These are phyloP conservation scores for Agarophyton chilense DNA, from an alignment of 23 red algal species.

Conservation along the genomic window DNA sequence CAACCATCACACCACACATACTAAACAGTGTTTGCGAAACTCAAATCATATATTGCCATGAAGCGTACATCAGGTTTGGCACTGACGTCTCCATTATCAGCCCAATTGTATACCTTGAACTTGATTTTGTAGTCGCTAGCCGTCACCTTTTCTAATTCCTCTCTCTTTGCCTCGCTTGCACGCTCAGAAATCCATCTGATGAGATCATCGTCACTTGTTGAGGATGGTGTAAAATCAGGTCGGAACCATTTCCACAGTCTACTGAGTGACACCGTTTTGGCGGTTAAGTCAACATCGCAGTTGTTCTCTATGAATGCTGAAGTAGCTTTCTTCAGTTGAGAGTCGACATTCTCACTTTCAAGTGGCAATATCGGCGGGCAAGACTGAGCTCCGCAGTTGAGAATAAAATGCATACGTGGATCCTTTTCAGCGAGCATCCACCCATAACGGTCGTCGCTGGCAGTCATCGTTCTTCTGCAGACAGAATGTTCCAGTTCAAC, in stretches of 20 bases:
- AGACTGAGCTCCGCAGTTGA: conserved; percentile 80
- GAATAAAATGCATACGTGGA: conserved; percentile 83
- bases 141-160: conserved; percentile 13
- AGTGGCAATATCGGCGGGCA: conserved; percentile 66
- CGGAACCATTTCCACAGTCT: conserved; percentile 79
- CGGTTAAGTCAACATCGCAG: conserved; percentile 39
- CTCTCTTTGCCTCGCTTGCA: conserved; percentile 20
- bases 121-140: conserved; percentile 62
- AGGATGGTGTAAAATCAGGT: conserved; percentile 61
- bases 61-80: conserved; percentile 68
- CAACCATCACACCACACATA: background rate
- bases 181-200: conserved; percentile 64
- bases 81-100: conserved; percentile 69
- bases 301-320: conserved; percentile 58
- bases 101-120: conserved; percentile 72
- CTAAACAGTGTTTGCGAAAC: conserved; percentile 60
- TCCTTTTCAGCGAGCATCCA: conserved; percentile 61
- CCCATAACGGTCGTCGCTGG: background rate
- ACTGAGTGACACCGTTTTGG: conserved; percentile 53
- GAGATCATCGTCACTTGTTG: conserved; percentile 22
- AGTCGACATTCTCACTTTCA: conserved; percentile 24
- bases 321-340: conserved; percentile 38
- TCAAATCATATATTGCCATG: conserved; percentile 76
- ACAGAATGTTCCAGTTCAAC: conserved; percentile 74
- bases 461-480: conserved; percentile 44